A percentile compares a stretch with the other conserved stretches of the same genome.
phyloP scores from a whole-genome alignment of 2,329 filamentous ascomycete genomes.

The Colletotrichum sp. region DNA sequence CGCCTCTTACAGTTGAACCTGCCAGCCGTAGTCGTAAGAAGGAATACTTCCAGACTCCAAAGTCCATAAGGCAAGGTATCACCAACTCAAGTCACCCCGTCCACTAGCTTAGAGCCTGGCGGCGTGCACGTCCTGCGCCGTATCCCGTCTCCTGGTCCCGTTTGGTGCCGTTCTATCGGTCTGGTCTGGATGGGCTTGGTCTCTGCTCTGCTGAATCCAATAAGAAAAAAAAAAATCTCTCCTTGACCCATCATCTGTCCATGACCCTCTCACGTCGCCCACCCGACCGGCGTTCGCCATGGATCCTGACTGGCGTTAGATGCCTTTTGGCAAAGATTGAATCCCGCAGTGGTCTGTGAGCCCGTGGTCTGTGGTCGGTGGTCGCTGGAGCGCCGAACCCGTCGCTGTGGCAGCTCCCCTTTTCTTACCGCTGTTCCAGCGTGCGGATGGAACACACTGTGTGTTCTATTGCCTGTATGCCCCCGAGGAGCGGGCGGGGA shows the following conservation, averaged over 20 bases:
- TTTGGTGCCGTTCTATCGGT: neutral
- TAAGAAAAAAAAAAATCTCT: neutral
- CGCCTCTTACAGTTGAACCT: neutral
- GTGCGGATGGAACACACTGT: neutral
- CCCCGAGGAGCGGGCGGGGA: neutral
- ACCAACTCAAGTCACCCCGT: neutral
- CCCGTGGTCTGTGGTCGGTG: conserved; percentile 11
- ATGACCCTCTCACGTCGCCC: conserved; percentile 3
- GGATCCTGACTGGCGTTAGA: conserved; percentile 16
- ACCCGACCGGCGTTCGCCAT: conserved; percentile 9
- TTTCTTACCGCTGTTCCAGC: neutral
- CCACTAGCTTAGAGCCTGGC: neutral
- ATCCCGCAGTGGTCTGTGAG: conserved; percentile 17
- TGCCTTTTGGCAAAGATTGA: neutral
- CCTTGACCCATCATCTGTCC: neutral
- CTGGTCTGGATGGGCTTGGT: neutral
- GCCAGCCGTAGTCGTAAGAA: neutral
- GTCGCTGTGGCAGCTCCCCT: neutral
- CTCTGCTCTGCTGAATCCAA: neutral
- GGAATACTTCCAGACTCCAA: neutral
- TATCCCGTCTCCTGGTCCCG: neutral
- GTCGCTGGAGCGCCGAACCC: neutral
- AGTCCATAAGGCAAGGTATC: neutral
- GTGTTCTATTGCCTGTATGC: neutral
- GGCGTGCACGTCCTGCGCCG: conserved; percentile 4